These are phyloP conservation scores for Sugiyamaella neomexicana DNA, from an alignment of 1,139 yeast species.

Conservation along the genomic window DNA sequence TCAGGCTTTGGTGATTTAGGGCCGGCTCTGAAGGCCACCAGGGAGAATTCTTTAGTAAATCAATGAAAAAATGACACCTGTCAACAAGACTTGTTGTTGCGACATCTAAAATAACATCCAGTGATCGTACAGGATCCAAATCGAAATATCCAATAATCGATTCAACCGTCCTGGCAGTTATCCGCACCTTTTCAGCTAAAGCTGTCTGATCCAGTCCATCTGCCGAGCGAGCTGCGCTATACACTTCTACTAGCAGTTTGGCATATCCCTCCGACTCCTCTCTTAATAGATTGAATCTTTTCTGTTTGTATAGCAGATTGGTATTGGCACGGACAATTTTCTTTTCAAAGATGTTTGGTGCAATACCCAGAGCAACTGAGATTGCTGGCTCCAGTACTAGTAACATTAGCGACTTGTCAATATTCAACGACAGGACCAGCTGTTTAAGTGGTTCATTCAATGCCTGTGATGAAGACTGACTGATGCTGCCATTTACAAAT, in stretches of 20 bases:
- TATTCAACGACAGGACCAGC: slow-evolving; percentile 25
- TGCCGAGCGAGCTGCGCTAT: slow-evolving; percentile 40
- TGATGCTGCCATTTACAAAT: slow-evolving; percentile 19
- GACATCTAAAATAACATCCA: slow-evolving; percentile 61
- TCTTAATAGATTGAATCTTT: slow-evolving; percentile 68
- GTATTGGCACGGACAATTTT: slow-evolving; percentile 50
- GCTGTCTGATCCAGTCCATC: neutral
- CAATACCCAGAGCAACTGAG: slow-evolving; percentile 30
- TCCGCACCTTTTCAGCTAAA: slow-evolving; percentile 43
- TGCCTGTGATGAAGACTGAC: slow-evolving; percentile 16
- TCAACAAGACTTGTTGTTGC: slow-evolving; percentile 49
- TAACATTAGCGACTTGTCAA: slow-evolving; percentile 24
- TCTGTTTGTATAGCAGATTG: slow-evolving; percentile 58
- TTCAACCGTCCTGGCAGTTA: slow-evolving; percentile 54
- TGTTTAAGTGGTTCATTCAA: slow-evolving; percentile 19
- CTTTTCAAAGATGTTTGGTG: slow-evolving; percentile 41
- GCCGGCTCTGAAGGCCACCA: slow-evolving; percentile 65
- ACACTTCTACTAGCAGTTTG: slow-evolving; percentile 58
- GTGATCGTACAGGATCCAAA: slow-evolving; percentile 71
- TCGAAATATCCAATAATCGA: slow-evolving; percentile 72
- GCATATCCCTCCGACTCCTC: slow-evolving; percentile 85
- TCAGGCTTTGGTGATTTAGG: slow-evolving; percentile 35
- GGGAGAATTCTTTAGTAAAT: slow-evolving; percentile 52
- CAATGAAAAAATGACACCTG: slow-evolving; percentile 49
- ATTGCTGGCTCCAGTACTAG: slow-evolving; percentile 31